A percentile compares a stretch with the other conserved stretches of the same genome.
Conservation (phyloP, 352 stramenopile genomes). For the Globisporangium takayamanum region DNA sequence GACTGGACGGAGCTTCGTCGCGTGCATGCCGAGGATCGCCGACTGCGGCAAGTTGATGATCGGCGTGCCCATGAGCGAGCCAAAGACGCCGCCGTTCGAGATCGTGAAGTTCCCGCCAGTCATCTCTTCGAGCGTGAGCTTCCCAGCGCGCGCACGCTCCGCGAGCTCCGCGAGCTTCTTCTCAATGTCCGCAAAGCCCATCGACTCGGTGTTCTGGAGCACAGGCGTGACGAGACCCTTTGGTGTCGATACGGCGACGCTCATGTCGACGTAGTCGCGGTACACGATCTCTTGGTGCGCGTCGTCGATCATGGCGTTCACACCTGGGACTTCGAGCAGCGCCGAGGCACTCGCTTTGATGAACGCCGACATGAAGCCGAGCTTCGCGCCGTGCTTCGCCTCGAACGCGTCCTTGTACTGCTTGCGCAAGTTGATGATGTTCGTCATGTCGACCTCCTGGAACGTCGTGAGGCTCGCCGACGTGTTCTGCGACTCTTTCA, state of each 20-base stretch:
- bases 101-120: conserved; percentile 98
- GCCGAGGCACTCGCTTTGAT: conserved; percentile 94
- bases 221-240: conserved; percentile 98
- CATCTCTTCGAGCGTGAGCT: conserved; percentile 89
- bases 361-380: conserved; percentile 99
- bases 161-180: conserved; percentile 94
- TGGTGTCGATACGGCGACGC: conserved; percentile 95
- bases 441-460: conserved; percentile 98
- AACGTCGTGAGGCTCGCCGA: conserved; percentile 98
- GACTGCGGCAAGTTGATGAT: conserved; percentile 99
- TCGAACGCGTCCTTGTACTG: conserved; percentile 96
- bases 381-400: conserved; percentile 97
- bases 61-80: conserved; percentile 97
- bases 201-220: conserved; percentile 95
- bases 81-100: conserved; percentile 98
- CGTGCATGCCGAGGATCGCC: conserved; percentile 99
- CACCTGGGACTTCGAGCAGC: conserved; percentile 90
- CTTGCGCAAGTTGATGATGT: conserved; percentile 92
- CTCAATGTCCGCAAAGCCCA: conserved; percentile 98
- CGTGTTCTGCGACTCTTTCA: conserved; percentile 99
- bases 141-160: conserved; percentile 57
- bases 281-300: conserved; percentile 98
- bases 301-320: conserved; percentile 99
- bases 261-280: conserved; percentile 98
- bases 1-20: conserved; percentile 96